Percentiles rank a stretch among this genome's conserved stretches.
Conservation (phyloP, 352 stramenopile genomes). For the Phytophthora pinifolia region DNA sequence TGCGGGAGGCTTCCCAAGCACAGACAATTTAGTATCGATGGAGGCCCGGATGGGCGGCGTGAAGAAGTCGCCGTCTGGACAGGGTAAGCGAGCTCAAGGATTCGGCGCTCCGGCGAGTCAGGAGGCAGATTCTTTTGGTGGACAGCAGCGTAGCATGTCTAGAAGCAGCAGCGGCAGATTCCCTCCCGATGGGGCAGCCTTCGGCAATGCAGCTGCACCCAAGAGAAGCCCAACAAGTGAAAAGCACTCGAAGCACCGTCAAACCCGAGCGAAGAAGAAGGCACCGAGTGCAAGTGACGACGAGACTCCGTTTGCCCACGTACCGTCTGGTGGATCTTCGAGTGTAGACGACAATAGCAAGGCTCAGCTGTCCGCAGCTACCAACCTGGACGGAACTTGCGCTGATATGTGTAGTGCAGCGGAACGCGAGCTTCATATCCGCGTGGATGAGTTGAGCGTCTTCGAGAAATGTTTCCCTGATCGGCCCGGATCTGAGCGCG, state of each 20-base stretch:
- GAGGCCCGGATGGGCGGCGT: constrained; percentile 33
- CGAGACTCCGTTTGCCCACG: constrained; percentile 9
- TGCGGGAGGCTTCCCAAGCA: constrained; percentile 16
- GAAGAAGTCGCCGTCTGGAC: constrained; percentile 28
- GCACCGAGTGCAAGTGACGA: constrained; percentile 22
- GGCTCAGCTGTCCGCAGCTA: constrained; percentile 55
- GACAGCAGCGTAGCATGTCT: constrained; percentile 9
- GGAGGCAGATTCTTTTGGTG: constrained; percentile 14
- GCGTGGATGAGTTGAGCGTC: constrained; percentile 82
- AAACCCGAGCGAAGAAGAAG: constrained; percentile 33
- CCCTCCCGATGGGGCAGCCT: constrained; percentile 3
- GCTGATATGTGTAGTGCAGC: constrained; percentile 84
- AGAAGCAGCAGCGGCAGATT: constrained; percentile 3
- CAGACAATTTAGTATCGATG: constrained; percentile 23
- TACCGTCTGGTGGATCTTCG: background rate
- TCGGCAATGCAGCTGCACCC: constrained; percentile 7
- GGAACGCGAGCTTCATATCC: constrained; percentile 83
- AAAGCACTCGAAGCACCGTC: constrained; percentile 24
- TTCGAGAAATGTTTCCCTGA: constrained; percentile 85
- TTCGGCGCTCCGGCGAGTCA: constrained; percentile 9
- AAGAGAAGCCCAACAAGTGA: constrained; percentile 19
- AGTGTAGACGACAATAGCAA: constrained; percentile 39
- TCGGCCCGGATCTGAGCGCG: constrained; percentile 50
- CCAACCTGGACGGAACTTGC: constrained; percentile 75
- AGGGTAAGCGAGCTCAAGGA: constrained; percentile 25